Evolutionary conservation across 768 basidiomycete species (phyloP).

Genomic region (Lentinula aciculospora): DNA sequence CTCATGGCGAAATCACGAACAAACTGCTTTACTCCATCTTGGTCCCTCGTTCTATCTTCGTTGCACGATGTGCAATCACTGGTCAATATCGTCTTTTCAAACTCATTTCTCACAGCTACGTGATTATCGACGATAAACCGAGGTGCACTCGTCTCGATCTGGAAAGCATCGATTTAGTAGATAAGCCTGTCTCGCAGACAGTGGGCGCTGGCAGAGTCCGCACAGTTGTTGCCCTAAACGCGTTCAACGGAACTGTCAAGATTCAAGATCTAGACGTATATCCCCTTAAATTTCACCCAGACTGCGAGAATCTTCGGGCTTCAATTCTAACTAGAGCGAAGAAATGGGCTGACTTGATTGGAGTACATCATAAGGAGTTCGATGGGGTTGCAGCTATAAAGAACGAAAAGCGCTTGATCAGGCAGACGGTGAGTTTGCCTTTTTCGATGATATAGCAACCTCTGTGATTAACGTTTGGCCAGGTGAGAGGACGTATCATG

Average conservation of each 20-base stretch:
- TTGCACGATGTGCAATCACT: constrained; percentile 47
- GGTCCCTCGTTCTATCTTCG: constrained; percentile 46
- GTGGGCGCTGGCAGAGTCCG: constrained; percentile 35
- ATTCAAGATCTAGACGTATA: constrained; percentile 47
- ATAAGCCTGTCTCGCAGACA: constrained; percentile 25
- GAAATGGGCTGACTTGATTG: constrained; percentile 50
- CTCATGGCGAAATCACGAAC: constrained; percentile 54
- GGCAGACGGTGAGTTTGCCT: constrained; percentile 39
- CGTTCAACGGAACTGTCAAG: constrained; percentile 44
- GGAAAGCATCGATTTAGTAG: constrained; percentile 49
- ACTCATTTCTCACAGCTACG: constrained; percentile 33
- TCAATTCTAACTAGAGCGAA: constrained; percentile 41
- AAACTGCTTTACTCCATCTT: constrained; percentile 51
- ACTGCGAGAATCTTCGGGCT: constrained; percentile 34
- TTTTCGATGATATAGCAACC: background rate
- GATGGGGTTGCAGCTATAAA: constrained; percentile 44
- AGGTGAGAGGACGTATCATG: constrained; percentile 58
- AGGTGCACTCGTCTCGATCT: constrained; percentile 38
- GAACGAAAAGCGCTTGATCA: constrained; percentile 25
- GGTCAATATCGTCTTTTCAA: constrained; percentile 46
- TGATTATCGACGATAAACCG: constrained; percentile 26
- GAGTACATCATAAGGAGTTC: constrained; percentile 53
- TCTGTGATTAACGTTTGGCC: background rate
- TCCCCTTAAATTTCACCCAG: constrained; percentile 46
- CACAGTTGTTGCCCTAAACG: constrained; percentile 32